Evolutionary conservation across 192 early-diverging fungal species (phyloP), one percentile per base, ranked within the genome.

Genomic region (Mortierella antarctica): DNA sequence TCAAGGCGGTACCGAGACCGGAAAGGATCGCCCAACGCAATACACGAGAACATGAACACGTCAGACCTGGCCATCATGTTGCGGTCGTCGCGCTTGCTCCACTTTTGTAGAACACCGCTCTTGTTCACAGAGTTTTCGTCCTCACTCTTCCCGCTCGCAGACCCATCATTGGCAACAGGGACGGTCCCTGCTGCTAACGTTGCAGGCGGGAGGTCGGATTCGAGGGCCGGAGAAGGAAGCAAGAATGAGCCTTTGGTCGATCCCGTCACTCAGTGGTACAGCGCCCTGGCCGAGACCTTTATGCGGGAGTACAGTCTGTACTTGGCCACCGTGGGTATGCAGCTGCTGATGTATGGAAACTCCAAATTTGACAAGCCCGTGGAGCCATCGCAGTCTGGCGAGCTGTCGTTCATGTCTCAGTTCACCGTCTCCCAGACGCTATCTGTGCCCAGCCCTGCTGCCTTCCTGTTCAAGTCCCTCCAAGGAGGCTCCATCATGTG

Each of bases 401-500:
- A 74, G 41, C 57, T 69, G 17, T 68, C 83, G 12, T 89, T 74
- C 65, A 82, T 84, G 65, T 86, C 85, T 1, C 80, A 70, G 47
- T 86, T 86, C 45, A 84, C 73, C 12, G 82, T 85, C 9, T 77
- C 82, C 1, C 77, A 86, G 14, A 65, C 84, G 41, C 55, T 83
- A 17, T 65, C 82, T 6, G 81, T 87, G 7, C 45, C 66, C 8
- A 85, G 76, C 58, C 87, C 89, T 6, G 84, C 86, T 1, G 83
- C 85, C 0, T 89, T 86, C 41, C 57, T 88, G 20, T 73, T 88
- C 41, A 89, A 91, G 65, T 84, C 83, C 0, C 83, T 88, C 39
- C 74, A 84, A 58, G 88, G 84, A 5, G 89, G 89, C 6, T 84
- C 86, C 0, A 86, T 91, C 40, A 86, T 91, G 84, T 89, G 87